phyloP scores from a whole-genome alignment of 2,329 filamentous ascomycete genomes.

The Rutstroemia sp. region DNA sequence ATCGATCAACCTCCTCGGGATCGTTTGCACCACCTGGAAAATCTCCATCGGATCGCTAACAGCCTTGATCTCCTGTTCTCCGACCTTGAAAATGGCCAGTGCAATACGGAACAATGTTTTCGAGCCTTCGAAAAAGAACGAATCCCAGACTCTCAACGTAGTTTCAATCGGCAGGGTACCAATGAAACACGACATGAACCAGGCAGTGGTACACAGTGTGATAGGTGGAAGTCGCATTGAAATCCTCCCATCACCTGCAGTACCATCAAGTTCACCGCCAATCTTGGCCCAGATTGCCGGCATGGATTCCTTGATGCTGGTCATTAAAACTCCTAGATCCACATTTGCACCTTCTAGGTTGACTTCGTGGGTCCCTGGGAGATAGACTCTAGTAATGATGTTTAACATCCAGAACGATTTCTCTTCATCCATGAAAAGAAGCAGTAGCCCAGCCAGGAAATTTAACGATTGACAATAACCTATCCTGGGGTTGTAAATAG shows the following conservation, averaged over 20 bases:
- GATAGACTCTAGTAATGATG: slow-evolving; percentile 79
- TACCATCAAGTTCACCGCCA: slow-evolving; percentile 61
- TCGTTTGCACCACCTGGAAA: slow-evolving; percentile 85
- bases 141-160: slow-evolving; percentile 88
- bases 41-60: slow-evolving; percentile 89
- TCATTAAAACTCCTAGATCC: slow-evolving; percentile 90
- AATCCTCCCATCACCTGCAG: slow-evolving; percentile 23
- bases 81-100: slow-evolving; percentile 82
- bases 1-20: slow-evolving; percentile 75
- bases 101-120: slow-evolving; percentile 92
- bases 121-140: slow-evolving; percentile 91
- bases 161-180: slow-evolving; percentile 88
- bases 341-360: slow-evolving; percentile 88
- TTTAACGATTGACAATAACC: slow-evolving; percentile 96
- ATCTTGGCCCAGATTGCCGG: slow-evolving; percentile 84
- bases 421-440: slow-evolving; percentile 85
- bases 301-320: slow-evolving; percentile 71
- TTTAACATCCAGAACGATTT: slow-evolving; percentile 90
- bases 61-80: slow-evolving; percentile 70
- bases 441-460: slow-evolving; percentile 82
- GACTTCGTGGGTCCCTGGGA: slow-evolving; percentile 87
- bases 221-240: slow-evolving; percentile 69
- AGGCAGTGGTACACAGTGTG: slow-evolving; percentile 85
- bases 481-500: slow-evolving; percentile 82
- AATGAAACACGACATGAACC: slow-evolving; percentile 98